phyloP scores from a whole-genome alignment of 208 protist genomes.

The Herpetomonas samuelpessoai region DNA sequence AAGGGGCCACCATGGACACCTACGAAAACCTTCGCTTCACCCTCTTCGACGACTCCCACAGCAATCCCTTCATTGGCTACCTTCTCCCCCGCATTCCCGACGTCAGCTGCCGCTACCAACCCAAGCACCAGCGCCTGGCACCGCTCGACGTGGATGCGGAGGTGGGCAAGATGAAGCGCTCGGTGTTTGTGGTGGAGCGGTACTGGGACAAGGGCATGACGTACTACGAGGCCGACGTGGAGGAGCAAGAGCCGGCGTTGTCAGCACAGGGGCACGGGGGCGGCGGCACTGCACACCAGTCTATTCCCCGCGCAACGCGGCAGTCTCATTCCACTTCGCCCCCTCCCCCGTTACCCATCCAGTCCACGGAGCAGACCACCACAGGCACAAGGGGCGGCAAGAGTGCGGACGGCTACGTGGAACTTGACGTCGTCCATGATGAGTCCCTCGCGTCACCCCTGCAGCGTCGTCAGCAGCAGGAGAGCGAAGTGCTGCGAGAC shows the following conservation, averaged over 20 bases:
- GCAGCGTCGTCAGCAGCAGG: background rate
- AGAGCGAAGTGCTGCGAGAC: background rate
- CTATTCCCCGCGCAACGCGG: too few species aligned
- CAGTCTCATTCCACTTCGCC: too few species aligned
- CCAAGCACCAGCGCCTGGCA: slow-evolving; percentile 68
- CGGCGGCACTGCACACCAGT: too few species aligned
- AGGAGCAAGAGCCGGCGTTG: background rate
- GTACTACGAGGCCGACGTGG: slow-evolving; percentile 35
- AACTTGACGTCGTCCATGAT: background rate
- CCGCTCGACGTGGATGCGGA: slow-evolving; percentile 50
- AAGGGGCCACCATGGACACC: slow-evolving; percentile 33
- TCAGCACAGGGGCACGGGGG: too few species aligned
- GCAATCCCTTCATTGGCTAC: slow-evolving; percentile 45
- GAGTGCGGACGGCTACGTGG: background rate
- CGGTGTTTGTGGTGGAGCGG: slow-evolving; percentile 64
- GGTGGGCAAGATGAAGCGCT: slow-evolving; percentile 42
- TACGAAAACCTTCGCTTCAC: slow-evolving; percentile 37
- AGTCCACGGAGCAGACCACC: too few species aligned
- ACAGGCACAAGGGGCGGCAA: too few species aligned
- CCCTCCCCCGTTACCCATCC: too few species aligned
- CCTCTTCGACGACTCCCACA: slow-evolving; percentile 9
- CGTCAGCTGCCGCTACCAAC: slow-evolving; percentile 52
- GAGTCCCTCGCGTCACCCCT: background rate
- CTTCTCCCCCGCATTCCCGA: slow-evolving; percentile 47
- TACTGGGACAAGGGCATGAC: slow-evolving; percentile 72